phyloP scores from a whole-genome alignment of 495 filamentous ascomycete genomes.

The Poronia punctata region DNA sequence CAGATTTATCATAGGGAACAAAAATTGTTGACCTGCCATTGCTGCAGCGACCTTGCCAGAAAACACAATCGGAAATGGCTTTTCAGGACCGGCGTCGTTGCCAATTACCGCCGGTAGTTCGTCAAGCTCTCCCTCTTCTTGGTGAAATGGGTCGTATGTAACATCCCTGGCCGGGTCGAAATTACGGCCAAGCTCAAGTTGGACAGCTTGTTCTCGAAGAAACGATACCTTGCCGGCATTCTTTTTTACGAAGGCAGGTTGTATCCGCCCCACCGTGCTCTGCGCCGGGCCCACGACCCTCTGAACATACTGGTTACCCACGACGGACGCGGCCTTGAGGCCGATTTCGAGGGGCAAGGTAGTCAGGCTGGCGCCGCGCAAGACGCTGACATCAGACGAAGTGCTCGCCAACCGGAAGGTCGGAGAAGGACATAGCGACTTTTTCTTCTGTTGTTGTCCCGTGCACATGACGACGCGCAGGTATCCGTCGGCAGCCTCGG shows the following conservation, averaged over 20 bases:
- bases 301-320: constrained; percentile 43
- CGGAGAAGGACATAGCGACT: constrained; percentile 56
- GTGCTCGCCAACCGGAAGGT: constrained; percentile 59
- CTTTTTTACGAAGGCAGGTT: constrained; percentile 38
- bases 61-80: constrained; percentile 54
- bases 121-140: constrained; percentile 13
- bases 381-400: constrained; percentile 48
- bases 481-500: constrained; percentile 57
- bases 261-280: constrained; percentile 21
- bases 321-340: constrained; percentile 47
- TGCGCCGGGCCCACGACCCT: constrained; percentile 43
- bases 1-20: too few relatives aligned
- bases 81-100: constrained; percentile 44
- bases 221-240: constrained; percentile 36
- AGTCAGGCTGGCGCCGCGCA: constrained; percentile 57
- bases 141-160: constrained; percentile 15
- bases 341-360: constrained; percentile 60
- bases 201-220: constrained; percentile 33
- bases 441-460: constrained; percentile 33
- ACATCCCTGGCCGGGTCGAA: constrained; percentile 22
- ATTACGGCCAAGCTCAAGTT: constrained; percentile 20
- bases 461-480: constrained; percentile 57
- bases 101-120: constrained; percentile 17
- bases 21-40: constrained; percentile 29
- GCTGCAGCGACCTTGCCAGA: constrained; percentile 28